These are phyloP conservation scores for Fagus sylvatica DNA, from an alignment of 306 rosid species.

Conservation along the genomic window DNA sequence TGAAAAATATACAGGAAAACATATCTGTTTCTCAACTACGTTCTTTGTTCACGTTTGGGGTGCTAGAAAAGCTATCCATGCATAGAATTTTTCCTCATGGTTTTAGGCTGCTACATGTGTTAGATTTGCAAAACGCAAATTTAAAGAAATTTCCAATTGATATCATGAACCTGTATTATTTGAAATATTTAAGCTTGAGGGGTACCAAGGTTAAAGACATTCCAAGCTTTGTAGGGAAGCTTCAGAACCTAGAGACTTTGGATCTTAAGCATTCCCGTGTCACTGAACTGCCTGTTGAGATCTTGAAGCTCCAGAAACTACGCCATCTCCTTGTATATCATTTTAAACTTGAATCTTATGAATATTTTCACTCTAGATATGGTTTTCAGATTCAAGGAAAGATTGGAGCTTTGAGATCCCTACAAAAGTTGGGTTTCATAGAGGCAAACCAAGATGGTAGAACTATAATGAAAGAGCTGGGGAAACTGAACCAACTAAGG, in stretches of 20 bases:
- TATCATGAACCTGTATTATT: slow-evolving; percentile 26
- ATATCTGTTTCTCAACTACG: slow-evolving; percentile 52
- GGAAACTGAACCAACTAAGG: slow-evolving; percentile 40
- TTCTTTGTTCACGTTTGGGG: slow-evolving; percentile 52
- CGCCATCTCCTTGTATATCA: slow-evolving; percentile 52
- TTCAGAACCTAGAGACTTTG: slow-evolving; percentile 48
- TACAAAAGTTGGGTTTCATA: slow-evolving; percentile 44
- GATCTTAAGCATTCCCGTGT: slow-evolving; percentile 44
- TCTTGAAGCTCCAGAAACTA: slow-evolving; percentile 43
- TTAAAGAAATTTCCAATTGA: slow-evolving; percentile 38
- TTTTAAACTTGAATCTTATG: slow-evolving; percentile 24
- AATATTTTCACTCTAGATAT: slow-evolving; percentile 33
- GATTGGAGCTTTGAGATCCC: slow-evolving; percentile 41
- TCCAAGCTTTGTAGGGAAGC: slow-evolving; percentile 45
- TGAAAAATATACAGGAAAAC: slow-evolving; percentile 38
- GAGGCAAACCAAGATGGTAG: slow-evolving; percentile 44
- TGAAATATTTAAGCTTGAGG: slow-evolving; percentile 49
- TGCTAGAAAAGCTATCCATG: slow-evolving; percentile 25
- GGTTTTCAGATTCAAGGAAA: slow-evolving; percentile 33
- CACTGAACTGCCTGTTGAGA: slow-evolving; percentile 51
- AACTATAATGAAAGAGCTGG: slow-evolving; percentile 33
- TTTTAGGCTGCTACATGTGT: slow-evolving; percentile 42
- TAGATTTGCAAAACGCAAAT: slow-evolving; percentile 43
- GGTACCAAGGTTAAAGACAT: slow-evolving; percentile 41
- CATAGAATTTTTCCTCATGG: slow-evolving; percentile 33